Percentiles rank a stretch among this genome's conserved stretches.
Evolutionary conservation across 495 filamentous ascomycete species (phyloP).

Genomic region (Wilcoxina mikolae): DNA sequence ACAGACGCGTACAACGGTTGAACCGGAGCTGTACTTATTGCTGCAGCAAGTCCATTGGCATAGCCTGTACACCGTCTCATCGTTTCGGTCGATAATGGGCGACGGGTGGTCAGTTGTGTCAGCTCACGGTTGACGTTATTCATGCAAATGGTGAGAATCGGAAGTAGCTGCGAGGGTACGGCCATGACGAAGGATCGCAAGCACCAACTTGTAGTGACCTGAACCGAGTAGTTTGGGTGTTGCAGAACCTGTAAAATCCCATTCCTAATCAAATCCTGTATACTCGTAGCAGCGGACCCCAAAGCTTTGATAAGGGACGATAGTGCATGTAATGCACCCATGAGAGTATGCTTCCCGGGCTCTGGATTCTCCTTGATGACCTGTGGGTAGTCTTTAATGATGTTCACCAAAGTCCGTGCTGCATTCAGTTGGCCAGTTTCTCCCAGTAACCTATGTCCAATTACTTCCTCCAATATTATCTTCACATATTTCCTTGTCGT

Average conservation of each 20-base stretch:
- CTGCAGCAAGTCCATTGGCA: constrained; percentile 82
- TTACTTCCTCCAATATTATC: constrained; percentile 65
- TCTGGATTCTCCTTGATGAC: constrained; percentile 81
- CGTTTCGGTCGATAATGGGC: constrained; percentile 42
- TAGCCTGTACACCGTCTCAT: constrained; percentile 77
- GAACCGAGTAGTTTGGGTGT: constrained; percentile 91
- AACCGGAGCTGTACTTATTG: constrained; percentile 72
- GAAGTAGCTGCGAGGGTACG: constrained; percentile 79
- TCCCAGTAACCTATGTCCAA: constrained; percentile 68
- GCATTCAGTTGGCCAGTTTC: constrained; percentile 76
- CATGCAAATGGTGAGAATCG: constrained; percentile 88
- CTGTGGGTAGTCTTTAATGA: constrained; percentile 90
- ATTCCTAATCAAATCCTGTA: constrained; percentile 72
- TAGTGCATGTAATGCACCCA: constrained; percentile 63
- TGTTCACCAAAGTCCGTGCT: constrained; percentile 66
- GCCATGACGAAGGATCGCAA: constrained; percentile 75
- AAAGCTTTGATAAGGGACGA: constrained; percentile 63
- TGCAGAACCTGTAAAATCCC: constrained; percentile 79
- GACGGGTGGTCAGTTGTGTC: constrained; percentile 53
- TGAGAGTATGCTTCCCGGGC: constrained; percentile 73
- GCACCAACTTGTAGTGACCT: constrained; percentile 72
- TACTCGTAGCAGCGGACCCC: constrained; percentile 60
- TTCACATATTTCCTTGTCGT: constrained; percentile 75
- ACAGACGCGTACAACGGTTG: constrained; percentile 90
- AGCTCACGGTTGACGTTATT: constrained; percentile 86